Conservation (phyloP, 768 basidiomycete species). For the Gymnopilus junonius region DNA sequence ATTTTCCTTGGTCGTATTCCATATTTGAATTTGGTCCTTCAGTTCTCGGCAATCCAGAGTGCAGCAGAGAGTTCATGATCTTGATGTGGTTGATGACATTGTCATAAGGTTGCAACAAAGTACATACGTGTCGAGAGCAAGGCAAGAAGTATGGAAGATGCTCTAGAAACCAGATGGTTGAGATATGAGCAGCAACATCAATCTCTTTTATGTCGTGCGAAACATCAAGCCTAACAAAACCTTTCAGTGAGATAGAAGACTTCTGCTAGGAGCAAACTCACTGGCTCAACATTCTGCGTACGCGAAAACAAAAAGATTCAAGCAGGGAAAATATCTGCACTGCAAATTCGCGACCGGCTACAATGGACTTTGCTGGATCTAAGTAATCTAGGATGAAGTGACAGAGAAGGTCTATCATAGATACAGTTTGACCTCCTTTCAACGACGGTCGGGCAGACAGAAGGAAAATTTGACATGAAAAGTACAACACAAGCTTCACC, state of each 20-base stretch:
- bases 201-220: slow-evolving; percentile 44
- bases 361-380: slow-evolving; percentile 32
- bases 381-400: slow-evolving; percentile 46
- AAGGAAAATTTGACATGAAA: slow-evolving; percentile 49
- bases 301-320: slow-evolving; percentile 56
- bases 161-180: slow-evolving; percentile 59
- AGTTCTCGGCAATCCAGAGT: slow-evolving; percentile 37
- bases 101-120: background rate
- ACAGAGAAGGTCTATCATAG: slow-evolving; percentile 31
- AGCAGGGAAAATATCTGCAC: slow-evolving; percentile 50
- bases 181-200: slow-evolving; percentile 53
- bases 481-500: slow-evolving; percentile 44
- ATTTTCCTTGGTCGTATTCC: slow-evolving; percentile 33
- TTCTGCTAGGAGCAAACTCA: slow-evolving; percentile 21
- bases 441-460: slow-evolving; percentile 29
- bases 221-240: slow-evolving; percentile 37
- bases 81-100: slow-evolving; percentile 21
- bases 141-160: slow-evolving; percentile 52
- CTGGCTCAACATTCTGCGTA: slow-evolving; percentile 47
- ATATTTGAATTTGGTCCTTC: slow-evolving; percentile 27
- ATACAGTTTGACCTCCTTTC: slow-evolving; percentile 20
- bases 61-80: slow-evolving; percentile 45
- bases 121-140: slow-evolving; percentile 61
- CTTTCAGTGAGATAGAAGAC: slow-evolving; percentile 8
- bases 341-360: slow-evolving; percentile 38